These are phyloP conservation scores for Medakamo hakoo DNA, from an alignment of 139 green algal species.

Conservation along the genomic window DNA sequence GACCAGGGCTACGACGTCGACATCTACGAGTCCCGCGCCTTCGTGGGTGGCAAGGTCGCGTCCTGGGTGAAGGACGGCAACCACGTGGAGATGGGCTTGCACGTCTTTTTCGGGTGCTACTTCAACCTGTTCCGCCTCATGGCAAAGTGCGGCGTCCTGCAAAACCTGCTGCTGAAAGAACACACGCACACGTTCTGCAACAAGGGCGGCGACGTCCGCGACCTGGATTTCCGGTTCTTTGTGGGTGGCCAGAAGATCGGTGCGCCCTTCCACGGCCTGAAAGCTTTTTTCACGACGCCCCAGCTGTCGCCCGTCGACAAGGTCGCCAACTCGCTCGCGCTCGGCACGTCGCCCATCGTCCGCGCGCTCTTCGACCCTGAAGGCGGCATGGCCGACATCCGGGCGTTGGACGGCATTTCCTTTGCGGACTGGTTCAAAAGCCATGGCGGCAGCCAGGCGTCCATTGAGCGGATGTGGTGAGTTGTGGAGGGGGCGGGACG, in stretches of 20 bases:
- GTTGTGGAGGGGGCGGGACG: too few species aligned
- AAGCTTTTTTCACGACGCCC: constrained; percentile 89
- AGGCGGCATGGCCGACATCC: constrained; percentile 72
- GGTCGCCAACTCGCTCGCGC: constrained; percentile 64
- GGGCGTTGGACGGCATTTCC: constrained; percentile 64
- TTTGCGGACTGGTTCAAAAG: constrained; percentile 88
- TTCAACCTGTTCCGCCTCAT: constrained; percentile 92
- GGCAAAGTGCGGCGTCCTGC: constrained; percentile 82
- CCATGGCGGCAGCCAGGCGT: constrained; percentile 57
- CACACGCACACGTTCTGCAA: constrained; percentile 96
- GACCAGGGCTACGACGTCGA: constrained; percentile 84
- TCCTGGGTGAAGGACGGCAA: constrained; percentile 79
- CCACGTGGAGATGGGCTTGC: constrained; percentile 94
- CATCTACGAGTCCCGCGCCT: constrained; percentile 79
- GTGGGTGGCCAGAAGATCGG: constrained; percentile 70
- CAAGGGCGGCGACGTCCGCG: constrained; percentile 66
- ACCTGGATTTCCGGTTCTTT: constrained; percentile 85
- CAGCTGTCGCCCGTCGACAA: constrained; percentile 77
- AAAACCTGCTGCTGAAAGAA: constrained; percentile 90
- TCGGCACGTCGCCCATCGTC: constrained; percentile 82
- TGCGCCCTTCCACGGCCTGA: constrained; percentile 74
- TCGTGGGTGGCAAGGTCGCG: constrained; percentile 91
- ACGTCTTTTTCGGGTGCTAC: constrained; percentile 94
- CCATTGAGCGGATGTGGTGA: constrained; percentile 93
- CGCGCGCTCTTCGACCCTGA: constrained; percentile 81